These are phyloP conservation scores for Curvularia spicifera DNA, from an alignment of 2,329 filamentous ascomycete species.

Conservation along the genomic window DNA sequence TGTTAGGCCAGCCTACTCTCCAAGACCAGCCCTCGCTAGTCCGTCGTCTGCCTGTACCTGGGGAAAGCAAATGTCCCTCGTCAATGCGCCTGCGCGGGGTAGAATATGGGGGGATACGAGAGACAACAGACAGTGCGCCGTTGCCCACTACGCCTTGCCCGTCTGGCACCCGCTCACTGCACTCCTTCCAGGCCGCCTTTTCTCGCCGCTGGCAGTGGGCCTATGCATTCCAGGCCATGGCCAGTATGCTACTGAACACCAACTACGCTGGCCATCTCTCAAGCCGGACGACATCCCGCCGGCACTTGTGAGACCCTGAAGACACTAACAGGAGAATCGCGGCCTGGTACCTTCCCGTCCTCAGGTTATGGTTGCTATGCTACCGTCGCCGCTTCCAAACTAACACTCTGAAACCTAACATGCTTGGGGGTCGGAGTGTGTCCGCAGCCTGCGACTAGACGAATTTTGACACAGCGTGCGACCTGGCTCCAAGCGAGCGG, in stretches of 20 bases:
- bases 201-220: background rate
- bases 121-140: conserved; percentile 5
- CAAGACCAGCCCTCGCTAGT: conserved; percentile 17
- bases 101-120: conserved; percentile 24
- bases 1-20: conserved; percentile 26
- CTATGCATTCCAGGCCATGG: conserved; percentile 11
- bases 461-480: conserved; percentile 1
- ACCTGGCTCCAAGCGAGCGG: conserved; percentile 22
- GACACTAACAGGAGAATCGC: conserved; percentile 16
- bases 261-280: too few species aligned
- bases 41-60: conserved; percentile 28
- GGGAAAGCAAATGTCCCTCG: conserved; percentile 14
- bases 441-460: conserved; percentile 9
- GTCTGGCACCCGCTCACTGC: background rate
- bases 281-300: too few species aligned
- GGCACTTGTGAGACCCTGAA: background rate
- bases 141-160: conserved; percentile 7
- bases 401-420: conserved; percentile 7
- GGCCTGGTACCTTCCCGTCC: background rate
- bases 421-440: conserved; percentile 11
- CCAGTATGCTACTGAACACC: background rate
- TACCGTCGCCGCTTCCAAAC: background rate
- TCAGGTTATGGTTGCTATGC: background rate
- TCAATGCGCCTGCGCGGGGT: conserved; percentile 28
- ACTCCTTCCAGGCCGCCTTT: background rate